Evolutionary conservation across 768 basidiomycete genomes (phyloP).

Genomic region (Leccinum subtestaceum): DNA sequence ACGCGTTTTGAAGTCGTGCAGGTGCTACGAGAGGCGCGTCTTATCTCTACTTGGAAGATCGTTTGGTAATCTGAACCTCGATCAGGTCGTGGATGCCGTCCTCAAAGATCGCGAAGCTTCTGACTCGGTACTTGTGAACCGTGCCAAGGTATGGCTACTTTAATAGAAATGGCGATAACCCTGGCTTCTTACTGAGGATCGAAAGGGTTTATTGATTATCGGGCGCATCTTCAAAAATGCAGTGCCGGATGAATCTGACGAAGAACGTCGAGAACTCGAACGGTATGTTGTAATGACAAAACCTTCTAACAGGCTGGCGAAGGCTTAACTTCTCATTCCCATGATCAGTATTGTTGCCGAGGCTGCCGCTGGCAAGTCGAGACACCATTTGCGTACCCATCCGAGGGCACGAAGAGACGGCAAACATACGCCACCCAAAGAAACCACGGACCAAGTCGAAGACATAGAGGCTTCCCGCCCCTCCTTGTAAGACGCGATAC

Average conservation of each 20-base stretch:
- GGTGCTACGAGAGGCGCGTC: slow-evolving; percentile 68
- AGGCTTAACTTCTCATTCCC: slow-evolving; percentile 2
- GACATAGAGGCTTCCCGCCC: slow-evolving; percentile 13
- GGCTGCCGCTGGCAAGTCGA: slow-evolving; percentile 72
- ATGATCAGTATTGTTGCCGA: slow-evolving; percentile 76
- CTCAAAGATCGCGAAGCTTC: slow-evolving; percentile 74
- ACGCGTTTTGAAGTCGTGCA: slow-evolving; percentile 93
- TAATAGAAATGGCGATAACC: background rate
- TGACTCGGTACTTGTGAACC: slow-evolving; percentile 68
- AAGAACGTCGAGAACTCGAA: slow-evolving; percentile 92
- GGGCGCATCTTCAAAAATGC: slow-evolving; percentile 89
- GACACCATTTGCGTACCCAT: slow-evolving; percentile 41
- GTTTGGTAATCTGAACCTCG: background rate
- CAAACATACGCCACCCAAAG: slow-evolving; percentile 40
- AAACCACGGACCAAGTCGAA: slow-evolving; percentile 27
- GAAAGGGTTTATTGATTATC: slow-evolving; percentile 78
- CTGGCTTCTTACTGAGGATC: slow-evolving; percentile 1
- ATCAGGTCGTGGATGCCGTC: slow-evolving; percentile 76
- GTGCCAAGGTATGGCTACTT: slow-evolving; percentile 68
- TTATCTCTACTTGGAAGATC: slow-evolving; percentile 3
- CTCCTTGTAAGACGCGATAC: slow-evolving; percentile 13
- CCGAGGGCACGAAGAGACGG: slow-evolving; percentile 29
- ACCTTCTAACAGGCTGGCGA: background rate
- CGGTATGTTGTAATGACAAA: slow-evolving; percentile 47
- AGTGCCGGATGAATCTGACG: slow-evolving; percentile 85